A percentile compares a stretch with the other conserved stretches of the same genome.
Conservation (phyloP, 1,139 yeast species). For the Zygosaccharomyces sapae region DNA sequence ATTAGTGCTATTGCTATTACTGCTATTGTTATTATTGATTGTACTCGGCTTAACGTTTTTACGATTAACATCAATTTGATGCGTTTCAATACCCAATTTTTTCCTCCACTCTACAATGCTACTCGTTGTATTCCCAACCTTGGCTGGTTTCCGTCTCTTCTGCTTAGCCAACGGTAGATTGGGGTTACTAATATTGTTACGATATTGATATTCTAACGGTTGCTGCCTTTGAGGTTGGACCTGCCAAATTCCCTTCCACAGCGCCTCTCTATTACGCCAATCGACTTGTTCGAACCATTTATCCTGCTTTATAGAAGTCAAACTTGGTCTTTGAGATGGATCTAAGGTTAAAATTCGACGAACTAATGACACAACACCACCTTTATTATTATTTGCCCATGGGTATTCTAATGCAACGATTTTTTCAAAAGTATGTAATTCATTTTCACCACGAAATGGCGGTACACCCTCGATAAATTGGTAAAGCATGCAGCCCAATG, state of each 20-base stretch:
- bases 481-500: slow-evolving; percentile 71
- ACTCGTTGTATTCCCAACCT: slow-evolving; percentile 32
- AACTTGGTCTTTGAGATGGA: slow-evolving; percentile 62
- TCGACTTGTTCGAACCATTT: slow-evolving; percentile 64
- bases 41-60: background rate
- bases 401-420: slow-evolving; percentile 62
- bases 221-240: slow-evolving; percentile 16
- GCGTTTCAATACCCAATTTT: slow-evolving; percentile 28
- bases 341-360: slow-evolving; percentile 51
- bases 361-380: slow-evolving; percentile 45
- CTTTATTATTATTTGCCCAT: slow-evolving; percentile 39
- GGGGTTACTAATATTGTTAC: slow-evolving; percentile 28
- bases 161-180: slow-evolving; percentile 31
- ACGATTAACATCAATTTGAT: background rate
- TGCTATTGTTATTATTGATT: slow-evolving; percentile 1
- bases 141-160: slow-evolving; percentile 31
- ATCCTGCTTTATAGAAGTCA: slow-evolving; percentile 65
- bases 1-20: background rate
- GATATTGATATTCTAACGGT: slow-evolving; percentile 22
- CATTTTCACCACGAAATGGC: slow-evolving; percentile 75
- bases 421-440: slow-evolving; percentile 66
- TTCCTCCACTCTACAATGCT: slow-evolving; percentile 38
- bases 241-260: slow-evolving; percentile 55
- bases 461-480: slow-evolving; percentile 76
- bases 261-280: slow-evolving; percentile 57